These are phyloP conservation scores for Nematocida sp. DNA, from an alignment of 371 early-diverging fungal genomes.

Conservation along the genomic window DNA sequence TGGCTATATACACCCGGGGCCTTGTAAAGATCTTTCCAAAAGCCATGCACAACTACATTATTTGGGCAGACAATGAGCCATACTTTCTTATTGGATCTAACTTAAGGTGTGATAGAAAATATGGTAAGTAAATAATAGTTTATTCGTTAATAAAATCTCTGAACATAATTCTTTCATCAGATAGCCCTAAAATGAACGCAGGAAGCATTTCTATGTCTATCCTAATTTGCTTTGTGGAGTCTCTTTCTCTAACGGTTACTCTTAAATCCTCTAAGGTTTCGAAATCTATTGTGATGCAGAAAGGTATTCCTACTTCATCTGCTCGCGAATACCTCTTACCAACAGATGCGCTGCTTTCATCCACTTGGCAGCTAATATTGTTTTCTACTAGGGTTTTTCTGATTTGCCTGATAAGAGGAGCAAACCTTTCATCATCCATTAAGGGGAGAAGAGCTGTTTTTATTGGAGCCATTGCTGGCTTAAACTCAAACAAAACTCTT, in stretches of 20 bases:
- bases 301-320: constrained; percentile 97
- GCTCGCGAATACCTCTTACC: constrained; percentile 93
- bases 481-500: constrained; percentile 68
- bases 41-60: constrained; percentile 42
- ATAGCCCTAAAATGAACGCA: not conserved
- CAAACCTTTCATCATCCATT: constrained; percentile 72
- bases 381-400: constrained; percentile 59
- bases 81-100: constrained; percentile 43
- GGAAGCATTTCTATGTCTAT: constrained; percentile 38
- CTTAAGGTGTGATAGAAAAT: constrained; percentile 38
- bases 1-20: constrained; percentile 17
- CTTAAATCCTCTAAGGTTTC: constrained; percentile 83
- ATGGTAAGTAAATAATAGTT: constrained; percentile 3
- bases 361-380: constrained; percentile 50
- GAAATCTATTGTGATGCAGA: constrained; percentile 94
- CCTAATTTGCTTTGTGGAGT: constrained; percentile 87
- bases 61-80: constrained; percentile 2
- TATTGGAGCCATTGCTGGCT: constrained; percentile 80
- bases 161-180: constrained; percentile 15
- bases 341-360: constrained; percentile 74
- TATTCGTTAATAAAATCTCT: not conserved
- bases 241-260: constrained; percentile 93
- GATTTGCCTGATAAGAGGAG: constrained; percentile 70
- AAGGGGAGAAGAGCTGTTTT: constrained; percentile 86
- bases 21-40: constrained; percentile 47